These are phyloP conservation scores for Pleurotus tuber-regium DNA, from an alignment of 768 basidiomycete genomes.

Conservation along the genomic window DNA sequence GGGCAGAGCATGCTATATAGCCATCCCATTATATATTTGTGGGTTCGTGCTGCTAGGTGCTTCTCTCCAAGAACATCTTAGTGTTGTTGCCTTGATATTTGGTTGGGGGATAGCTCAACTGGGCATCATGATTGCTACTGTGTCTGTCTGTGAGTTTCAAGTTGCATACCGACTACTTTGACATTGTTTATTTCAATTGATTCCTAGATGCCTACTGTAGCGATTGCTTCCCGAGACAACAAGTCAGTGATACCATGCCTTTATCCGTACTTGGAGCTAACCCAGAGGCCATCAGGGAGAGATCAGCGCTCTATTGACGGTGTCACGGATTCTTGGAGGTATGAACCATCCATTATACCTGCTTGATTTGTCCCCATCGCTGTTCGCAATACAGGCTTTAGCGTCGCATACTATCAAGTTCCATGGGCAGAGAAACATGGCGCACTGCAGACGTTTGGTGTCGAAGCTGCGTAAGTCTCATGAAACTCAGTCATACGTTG, in stretches of 20 bases:
- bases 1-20: slow-evolving; percentile 49
- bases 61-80: slow-evolving; percentile 44
- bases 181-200: slow-evolving; percentile 59
- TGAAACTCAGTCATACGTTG: background rate
- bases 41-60: slow-evolving; percentile 55
- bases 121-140: slow-evolving; percentile 57
- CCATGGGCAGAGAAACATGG: slow-evolving; percentile 62
- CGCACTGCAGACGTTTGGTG: slow-evolving; percentile 59
- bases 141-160: slow-evolving; percentile 55
- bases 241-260: slow-evolving; percentile 23
- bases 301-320: slow-evolving; percentile 58
- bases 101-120: slow-evolving; percentile 64
- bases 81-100: slow-evolving; percentile 47
- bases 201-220: slow-evolving; percentile 42
- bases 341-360: background rate
- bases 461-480: slow-evolving; percentile 61
- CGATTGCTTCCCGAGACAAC: slow-evolving; percentile 46
- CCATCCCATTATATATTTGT: slow-evolving; percentile 48
- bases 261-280: background rate
- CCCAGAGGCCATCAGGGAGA: slow-evolving; percentile 42
- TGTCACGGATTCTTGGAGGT: slow-evolving; percentile 54
- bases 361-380: background rate
- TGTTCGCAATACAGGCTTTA: slow-evolving; percentile 39
- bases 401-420: slow-evolving; percentile 65
- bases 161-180: no score